Conservation (phyloP, 2,329 filamentous ascomycete species). For the Zopfia rhizophila region DNA sequence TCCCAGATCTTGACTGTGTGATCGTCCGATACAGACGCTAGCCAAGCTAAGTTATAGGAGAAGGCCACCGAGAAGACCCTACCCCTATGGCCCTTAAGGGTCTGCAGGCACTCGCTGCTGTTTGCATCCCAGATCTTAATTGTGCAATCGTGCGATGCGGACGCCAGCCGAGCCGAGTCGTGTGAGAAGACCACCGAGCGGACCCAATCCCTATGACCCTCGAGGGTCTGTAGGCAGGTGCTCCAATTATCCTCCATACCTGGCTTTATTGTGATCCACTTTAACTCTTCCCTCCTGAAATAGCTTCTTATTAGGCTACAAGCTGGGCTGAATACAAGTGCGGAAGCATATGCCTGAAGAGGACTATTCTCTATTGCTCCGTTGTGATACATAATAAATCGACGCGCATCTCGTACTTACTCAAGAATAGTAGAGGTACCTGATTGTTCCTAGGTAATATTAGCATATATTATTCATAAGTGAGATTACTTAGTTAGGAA, state of each 20-base stretch:
- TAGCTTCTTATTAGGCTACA: constrained; percentile 15
- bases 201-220: constrained; percentile 20
- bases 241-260: constrained; percentile 7
- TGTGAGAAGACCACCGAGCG: constrained; percentile 23
- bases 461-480: constrained; percentile 9
- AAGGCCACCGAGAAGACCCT: constrained; percentile 37
- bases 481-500: no score
- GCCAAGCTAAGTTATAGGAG: constrained; percentile 15
- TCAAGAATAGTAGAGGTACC: not conserved
- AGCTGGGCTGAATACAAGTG: constrained; percentile 18
- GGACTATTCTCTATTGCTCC: constrained; percentile 23
- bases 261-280: constrained; percentile 21
- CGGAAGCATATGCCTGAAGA: constrained; percentile 29
- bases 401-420: constrained; percentile 20
- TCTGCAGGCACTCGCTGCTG: constrained; percentile 11
- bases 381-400: constrained; percentile 30
- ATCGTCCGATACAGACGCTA: constrained; percentile 28
- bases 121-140: constrained; percentile 27
- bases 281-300: constrained; percentile 18
- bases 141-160: constrained; percentile 21
- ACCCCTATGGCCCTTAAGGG: constrained; percentile 10
- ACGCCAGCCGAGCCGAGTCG: constrained; percentile 22
- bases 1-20: constrained; percentile 17
- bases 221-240: constrained; percentile 29
- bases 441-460: constrained; percentile 9